Evolutionary conservation across 2,329 filamentous ascomycete species (phyloP).

Genomic region (Sarocladium oryzae): DNA sequence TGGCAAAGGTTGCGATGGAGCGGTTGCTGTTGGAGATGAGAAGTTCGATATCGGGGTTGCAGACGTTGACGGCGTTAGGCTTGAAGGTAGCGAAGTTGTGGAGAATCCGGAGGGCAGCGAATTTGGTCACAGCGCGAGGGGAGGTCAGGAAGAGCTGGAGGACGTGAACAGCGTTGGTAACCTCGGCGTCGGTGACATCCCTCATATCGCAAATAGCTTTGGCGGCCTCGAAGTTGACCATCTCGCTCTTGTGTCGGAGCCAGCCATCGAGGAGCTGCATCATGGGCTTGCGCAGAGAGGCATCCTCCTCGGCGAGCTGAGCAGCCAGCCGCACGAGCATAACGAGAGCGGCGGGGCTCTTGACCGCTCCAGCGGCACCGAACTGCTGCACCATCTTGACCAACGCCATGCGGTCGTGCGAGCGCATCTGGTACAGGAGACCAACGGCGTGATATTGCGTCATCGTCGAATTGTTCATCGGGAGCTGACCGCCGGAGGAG

Average conservation of each 20-base stretch:
- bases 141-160: conserved; percentile 96
- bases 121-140: conserved; percentile 92
- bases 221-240: conserved; percentile 98
- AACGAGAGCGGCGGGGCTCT: conserved; percentile 87
- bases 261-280: conserved; percentile 93
- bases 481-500: conserved; percentile 64
- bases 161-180: conserved; percentile 86
- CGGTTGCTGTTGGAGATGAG: conserved; percentile 96
- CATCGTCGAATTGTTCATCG: conserved; percentile 94
- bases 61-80: conserved; percentile 81
- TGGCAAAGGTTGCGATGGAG: conserved; percentile 96
- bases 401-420: conserved; percentile 93
- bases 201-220: conserved; percentile 96
- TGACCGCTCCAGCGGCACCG: conserved; percentile 81
- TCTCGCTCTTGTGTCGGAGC: conserved; percentile 97
- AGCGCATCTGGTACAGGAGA: conserved; percentile 94
- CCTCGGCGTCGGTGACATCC: conserved; percentile 87
- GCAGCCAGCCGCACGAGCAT: conserved; percentile 89
- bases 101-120: conserved; percentile 90
- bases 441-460: conserved; percentile 98
- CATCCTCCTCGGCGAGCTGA: conserved; percentile 90
- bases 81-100: conserved; percentile 97
- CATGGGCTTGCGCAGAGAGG: conserved; percentile 86
- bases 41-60: conserved; percentile 95
- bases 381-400: conserved; percentile 99